phyloP scores from a whole-genome alignment of 2,329 filamentous ascomycete genomes.

The Xylaria hypoxylon region DNA sequence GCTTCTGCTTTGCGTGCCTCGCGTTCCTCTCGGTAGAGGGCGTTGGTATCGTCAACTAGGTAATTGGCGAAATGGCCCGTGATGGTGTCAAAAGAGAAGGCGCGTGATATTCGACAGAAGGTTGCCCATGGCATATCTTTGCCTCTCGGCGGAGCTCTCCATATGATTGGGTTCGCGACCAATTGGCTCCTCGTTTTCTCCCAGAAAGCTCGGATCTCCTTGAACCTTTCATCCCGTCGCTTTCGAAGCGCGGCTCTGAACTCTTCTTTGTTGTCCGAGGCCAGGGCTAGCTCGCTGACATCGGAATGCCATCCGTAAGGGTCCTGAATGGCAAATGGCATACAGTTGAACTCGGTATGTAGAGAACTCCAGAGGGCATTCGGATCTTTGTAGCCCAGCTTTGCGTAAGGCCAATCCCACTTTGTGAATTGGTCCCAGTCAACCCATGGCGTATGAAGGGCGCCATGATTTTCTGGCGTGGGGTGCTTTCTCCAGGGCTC shows the following conservation, averaged over 20 bases:
- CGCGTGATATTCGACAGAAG: neutral
- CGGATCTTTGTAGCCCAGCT: conserved; percentile 9
- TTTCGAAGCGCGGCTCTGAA: conserved; percentile 15
- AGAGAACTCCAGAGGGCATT: conserved; percentile 18
- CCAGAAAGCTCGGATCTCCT: conserved; percentile 13
- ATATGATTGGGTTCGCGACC: neutral
- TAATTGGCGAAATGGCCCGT: conserved; percentile 20
- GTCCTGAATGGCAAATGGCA: conserved; percentile 27
- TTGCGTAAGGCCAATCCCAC: conserved; percentile 11
- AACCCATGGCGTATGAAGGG: neutral
- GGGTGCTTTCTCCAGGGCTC: neutral
- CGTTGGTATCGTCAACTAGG: neutral
- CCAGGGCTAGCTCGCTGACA: conserved; percentile 3
- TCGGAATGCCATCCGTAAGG: conserved; percentile 17
- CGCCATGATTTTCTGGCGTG: conserved; percentile 3
- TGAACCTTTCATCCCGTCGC: conserved; percentile 27
- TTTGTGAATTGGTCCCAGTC: neutral
- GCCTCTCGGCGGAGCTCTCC: neutral
- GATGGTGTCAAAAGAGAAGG: conserved; percentile 30
- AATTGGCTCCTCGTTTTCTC: neutral
- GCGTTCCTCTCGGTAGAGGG: neutral
- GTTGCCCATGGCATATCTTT: neutral
- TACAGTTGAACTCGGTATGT: conserved; percentile 25
- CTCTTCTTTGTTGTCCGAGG: conserved; percentile 17
- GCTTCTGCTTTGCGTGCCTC: neutral